Conservation (phyloP, 805 yeast species). For the Wickerhamiella allomyrinae region DNA sequence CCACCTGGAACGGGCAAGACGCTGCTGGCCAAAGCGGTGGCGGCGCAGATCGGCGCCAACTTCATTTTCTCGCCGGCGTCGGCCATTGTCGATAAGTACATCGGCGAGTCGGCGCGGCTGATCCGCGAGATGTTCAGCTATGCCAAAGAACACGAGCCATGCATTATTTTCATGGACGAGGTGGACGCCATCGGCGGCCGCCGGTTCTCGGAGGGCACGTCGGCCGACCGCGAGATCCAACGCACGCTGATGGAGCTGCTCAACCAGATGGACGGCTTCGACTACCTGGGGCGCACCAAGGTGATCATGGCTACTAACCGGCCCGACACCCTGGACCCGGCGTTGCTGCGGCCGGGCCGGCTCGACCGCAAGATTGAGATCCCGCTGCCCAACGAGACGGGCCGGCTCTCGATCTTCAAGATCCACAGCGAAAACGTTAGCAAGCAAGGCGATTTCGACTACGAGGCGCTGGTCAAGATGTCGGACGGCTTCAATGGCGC, state of each 20-base stretch:
- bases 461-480: slow-evolving; percentile 95
- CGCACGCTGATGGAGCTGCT: slow-evolving; percentile 93
- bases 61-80: slow-evolving; percentile 97
- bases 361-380: slow-evolving; percentile 93
- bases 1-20: slow-evolving; percentile 99
- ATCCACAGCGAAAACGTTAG: slow-evolving; percentile 77
- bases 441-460: slow-evolving; percentile 91
- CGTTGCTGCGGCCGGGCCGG: slow-evolving; percentile 92
- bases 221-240: slow-evolving; percentile 97
- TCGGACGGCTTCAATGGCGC: slow-evolving; percentile 99
- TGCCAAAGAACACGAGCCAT: slow-evolving; percentile 95
- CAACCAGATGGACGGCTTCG: slow-evolving; percentile 98
- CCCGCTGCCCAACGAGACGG: slow-evolving; percentile 89
- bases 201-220: slow-evolving; percentile 93
- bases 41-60: slow-evolving; percentile 96
- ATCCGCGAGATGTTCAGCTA: slow-evolving; percentile 96
- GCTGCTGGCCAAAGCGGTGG: slow-evolving; percentile 89
- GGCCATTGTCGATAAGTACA: slow-evolving; percentile 94
- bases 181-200: slow-evolving; percentile 98
- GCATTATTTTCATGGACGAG: slow-evolving; percentile 97
- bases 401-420: slow-evolving; percentile 84
- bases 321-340: slow-evolving; percentile 97
- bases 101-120: slow-evolving; percentile 93
- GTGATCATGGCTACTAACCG: slow-evolving; percentile 99
- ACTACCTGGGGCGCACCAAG: slow-evolving; percentile 89